phyloP scores from a whole-genome alignment of 2,329 filamentous ascomycete genomes.

The Penicillium psychrosexuale region DNA sequence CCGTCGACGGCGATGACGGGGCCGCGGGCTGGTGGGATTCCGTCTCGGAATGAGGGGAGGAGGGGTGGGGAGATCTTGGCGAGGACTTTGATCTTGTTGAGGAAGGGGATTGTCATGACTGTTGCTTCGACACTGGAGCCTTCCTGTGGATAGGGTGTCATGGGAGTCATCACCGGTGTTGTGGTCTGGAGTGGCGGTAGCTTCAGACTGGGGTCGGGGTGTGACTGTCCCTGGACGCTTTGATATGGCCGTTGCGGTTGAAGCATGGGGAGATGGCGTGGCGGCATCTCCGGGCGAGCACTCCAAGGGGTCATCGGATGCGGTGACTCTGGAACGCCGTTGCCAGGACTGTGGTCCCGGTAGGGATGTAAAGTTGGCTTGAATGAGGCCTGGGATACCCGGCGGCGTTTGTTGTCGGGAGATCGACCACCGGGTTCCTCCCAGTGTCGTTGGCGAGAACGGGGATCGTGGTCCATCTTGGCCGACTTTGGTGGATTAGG shows the following conservation, averaged over 20 bases:
- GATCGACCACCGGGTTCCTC: conserved; percentile 44
- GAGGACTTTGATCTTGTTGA: conserved; percentile 73
- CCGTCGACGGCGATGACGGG: conserved; percentile 83
- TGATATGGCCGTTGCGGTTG: conserved; percentile 52
- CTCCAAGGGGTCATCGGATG: conserved; percentile 46
- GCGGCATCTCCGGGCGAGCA: conserved; percentile 38
- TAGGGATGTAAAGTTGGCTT: conserved; percentile 37
- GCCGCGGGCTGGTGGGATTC: conserved; percentile 56
- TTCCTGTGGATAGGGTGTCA: conserved; percentile 31
- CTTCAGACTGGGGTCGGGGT: conserved; percentile 50
- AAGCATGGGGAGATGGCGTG: conserved; percentile 48
- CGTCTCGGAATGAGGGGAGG: conserved; percentile 32
- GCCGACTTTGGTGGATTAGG: conserved; percentile 26
- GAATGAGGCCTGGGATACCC: conserved; percentile 47
- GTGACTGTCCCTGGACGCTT: conserved; percentile 29
- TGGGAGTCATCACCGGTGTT: conserved; percentile 25
- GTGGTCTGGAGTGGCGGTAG: conserved; percentile 54
- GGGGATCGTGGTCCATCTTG: conserved; percentile 26
- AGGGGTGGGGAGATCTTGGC: conserved; percentile 71
- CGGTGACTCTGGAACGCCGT: conserved; percentile 34
- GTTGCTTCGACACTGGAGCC: conserved; percentile 60
- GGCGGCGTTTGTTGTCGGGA: conserved; percentile 61
- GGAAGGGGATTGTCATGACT: conserved; percentile 71
- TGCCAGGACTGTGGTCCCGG: conserved; percentile 31
- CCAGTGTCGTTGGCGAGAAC: conserved; percentile 26